Base-by-base conservation (phyloP, 352 stramenopile genomes). In the Phytophthora hybrid region DNA sequence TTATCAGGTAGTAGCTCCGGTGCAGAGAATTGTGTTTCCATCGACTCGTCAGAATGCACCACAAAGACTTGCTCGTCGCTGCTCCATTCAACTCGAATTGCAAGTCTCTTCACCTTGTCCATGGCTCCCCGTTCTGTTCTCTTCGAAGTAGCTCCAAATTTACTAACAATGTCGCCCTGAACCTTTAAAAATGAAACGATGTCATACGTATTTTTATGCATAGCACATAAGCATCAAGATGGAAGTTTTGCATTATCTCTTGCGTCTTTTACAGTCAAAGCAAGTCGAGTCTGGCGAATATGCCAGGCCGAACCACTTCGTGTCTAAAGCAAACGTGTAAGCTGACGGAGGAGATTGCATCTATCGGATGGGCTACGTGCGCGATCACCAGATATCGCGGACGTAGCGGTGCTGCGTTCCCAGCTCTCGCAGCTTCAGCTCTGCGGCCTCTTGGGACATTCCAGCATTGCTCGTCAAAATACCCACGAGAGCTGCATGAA, bases 351-450 rank as follows among this genome's bases (percentile, higher is more conserved):
- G 77, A 84, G 68, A 73, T 58, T 67, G 47, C 57, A 65, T 77
- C 56, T 60, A 69, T 62, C 53, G 18, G n/a, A 54, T 52, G 31
- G n/a, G 37, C n/a, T 65, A 39, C 29, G 39, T 61, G 21, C 29
- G 46, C 21, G 52, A 78, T 71, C 69, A 93, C 93, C 93, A 98
- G 54, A 98, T 96, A 75, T 98, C 93, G 44, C 92, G 82, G 53
- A 97, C 82, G 71, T 98, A 98, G 47, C 93, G 90, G 56, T 93
- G 82, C 39, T 84, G 77, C n/a, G 80, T 66, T 5, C 88, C 79
- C 11, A 98, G 74, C 1, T 81, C 76, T 14, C 77, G 79, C 19
- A 97, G 74, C 26, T 82, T 78, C 11, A 78, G 75, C 52, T 97
- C 82, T 0, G 92, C 90, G 9, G 83, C 85, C 37, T 93, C 79